Evolutionary conservation across 192 early-diverging fungal genomes (phyloP), one percentile per base, ranked within the genome.

Genomic region (Linnemannia hyalina): DNA sequence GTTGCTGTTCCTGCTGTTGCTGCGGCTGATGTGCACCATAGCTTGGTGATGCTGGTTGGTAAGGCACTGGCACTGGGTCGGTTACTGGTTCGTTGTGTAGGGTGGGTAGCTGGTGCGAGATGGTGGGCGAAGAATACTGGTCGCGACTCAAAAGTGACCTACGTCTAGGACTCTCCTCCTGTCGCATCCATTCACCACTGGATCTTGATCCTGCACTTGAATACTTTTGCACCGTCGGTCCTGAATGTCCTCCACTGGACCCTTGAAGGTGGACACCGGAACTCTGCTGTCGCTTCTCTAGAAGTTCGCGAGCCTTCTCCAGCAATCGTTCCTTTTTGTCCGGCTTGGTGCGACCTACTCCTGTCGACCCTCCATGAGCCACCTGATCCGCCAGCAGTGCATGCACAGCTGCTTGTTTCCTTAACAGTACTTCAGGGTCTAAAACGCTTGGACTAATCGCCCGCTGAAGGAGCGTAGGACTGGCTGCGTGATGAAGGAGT

Each of bases 211-310:
- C 60, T 15, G 11, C 13, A 13, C 60, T 35, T 11, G 60, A 13
- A 29, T 65, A 65, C 29, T 65, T 65, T 26, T 65, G 60, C 13
- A 29, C 13, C 13, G 60, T 29, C 26, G 32, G 60, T 32, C 60
- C 60, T 65, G 60, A 15, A 13, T 26, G 60, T 4, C 26, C 60
- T 65, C 29, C 60, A 32, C 15, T 65, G 13, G 9, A 16, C 13
- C 13, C 60, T 65, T 65, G 60, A 65, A 65, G 74, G 38, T 54
- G 81, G 18, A 5, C 0, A 32, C 54, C 54, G 32, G 74, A 70
- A 7, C 44, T 47, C 26, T 83, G 76, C 32, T 78, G 82, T 7
- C 82, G 82, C 60, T 73, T 83, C 52, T 83, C 82, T 0, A 77
- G 44, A 6, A 83, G 52, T n/a, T 78, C 82, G 0, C 77, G 75